Evolutionary conservation across 2,329 filamentous ascomycete genomes (phyloP), one percentile per base, ranked within the genome.

Genomic region (Pestalotiopsis fici): DNA sequence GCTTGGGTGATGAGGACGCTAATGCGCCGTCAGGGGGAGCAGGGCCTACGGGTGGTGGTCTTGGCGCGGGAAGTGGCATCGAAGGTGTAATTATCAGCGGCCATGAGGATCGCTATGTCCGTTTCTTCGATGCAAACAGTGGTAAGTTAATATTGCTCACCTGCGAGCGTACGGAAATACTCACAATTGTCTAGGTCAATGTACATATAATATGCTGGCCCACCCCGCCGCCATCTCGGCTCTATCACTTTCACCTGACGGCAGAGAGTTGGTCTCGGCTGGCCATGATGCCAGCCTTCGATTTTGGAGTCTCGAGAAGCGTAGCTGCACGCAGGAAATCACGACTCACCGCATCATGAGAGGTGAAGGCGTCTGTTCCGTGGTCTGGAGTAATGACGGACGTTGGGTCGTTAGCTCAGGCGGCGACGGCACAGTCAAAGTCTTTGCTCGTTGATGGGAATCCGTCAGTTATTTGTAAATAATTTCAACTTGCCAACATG

Each of bases 121-220:
- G 95, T 72, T 97, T 99, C 86, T 99, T 97, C 79, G 96, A 99
- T 84, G 96, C 96, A 70, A 98, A 99, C 78, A 97, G 94, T 82
- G 96, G 96, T 98, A 91, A 81, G 93, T 88, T 47, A 64, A 66
- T 11, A 50, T 18, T 50, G 43, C 18, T 50, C 43, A 35, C 31
- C 18, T 21, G n/a, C 9, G 3, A n/a, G 15, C 18, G n/a, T 68
- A 57, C 43, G 21, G 7, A 28, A 18, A n/a, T 50, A 6, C 43
- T 50, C 43, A 57, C 55, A 23, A 6, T 28, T 31, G 6, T 15
- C 25, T 71, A 98, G 96, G 96, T 67, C 96, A 99, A 94, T 98
- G 95, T 82, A 98, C 96, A 71, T 99, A 99, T 81, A 97, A 93
- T 75, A 99, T 99, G 96, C 89, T 98, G 68, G 96, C 96, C 5